phyloP scores from a whole-genome alignment of 768 basidiomycete genomes.

The Pleurotus platypus region DNA sequence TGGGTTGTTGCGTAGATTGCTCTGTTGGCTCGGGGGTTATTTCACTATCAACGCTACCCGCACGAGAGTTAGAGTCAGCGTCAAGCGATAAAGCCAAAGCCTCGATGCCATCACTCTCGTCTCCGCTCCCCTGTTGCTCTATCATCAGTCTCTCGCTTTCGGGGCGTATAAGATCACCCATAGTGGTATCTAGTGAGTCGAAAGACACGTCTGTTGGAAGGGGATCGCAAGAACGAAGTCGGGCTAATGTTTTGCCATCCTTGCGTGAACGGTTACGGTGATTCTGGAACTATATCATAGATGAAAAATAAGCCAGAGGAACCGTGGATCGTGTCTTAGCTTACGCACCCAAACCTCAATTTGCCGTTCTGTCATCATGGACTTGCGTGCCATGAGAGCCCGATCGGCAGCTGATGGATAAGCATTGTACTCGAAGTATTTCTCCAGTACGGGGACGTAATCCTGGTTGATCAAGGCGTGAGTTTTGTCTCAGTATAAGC shows the following conservation, averaged over 20 bases:
- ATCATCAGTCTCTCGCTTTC: constrained; percentile 9
- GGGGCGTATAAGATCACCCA: constrained; percentile 22
- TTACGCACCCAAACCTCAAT: constrained; percentile 52
- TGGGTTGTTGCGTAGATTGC: neutral
- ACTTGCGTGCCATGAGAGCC: constrained; percentile 33
- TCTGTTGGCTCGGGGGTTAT: neutral
- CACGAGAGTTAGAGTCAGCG: too few relatives aligned
- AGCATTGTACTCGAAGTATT: constrained; percentile 44
- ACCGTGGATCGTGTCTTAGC: neutral
- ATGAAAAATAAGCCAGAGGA: neutral
- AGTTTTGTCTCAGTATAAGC: too few relatives aligned
- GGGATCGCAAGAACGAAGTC: constrained; percentile 14
- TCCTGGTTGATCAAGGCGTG: constrained; percentile 21
- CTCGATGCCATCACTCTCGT: too few relatives aligned
- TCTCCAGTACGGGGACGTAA: constrained; percentile 40
- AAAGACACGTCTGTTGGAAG: constrained; percentile 19
- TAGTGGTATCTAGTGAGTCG: constrained; percentile 19
- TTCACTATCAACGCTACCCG: too few relatives aligned
- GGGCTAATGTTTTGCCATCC: constrained; percentile 21
- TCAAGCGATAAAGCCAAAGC: too few relatives aligned
- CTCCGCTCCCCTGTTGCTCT: too few relatives aligned
- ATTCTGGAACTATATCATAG: constrained; percentile 47
- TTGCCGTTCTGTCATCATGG: constrained; percentile 39
- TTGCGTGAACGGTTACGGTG: constrained; percentile 37
- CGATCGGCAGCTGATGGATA: constrained; percentile 43